Conservation (phyloP, 2,329 filamentous ascomycete genomes). For the Sclerotinia trifoliorum region DNA sequence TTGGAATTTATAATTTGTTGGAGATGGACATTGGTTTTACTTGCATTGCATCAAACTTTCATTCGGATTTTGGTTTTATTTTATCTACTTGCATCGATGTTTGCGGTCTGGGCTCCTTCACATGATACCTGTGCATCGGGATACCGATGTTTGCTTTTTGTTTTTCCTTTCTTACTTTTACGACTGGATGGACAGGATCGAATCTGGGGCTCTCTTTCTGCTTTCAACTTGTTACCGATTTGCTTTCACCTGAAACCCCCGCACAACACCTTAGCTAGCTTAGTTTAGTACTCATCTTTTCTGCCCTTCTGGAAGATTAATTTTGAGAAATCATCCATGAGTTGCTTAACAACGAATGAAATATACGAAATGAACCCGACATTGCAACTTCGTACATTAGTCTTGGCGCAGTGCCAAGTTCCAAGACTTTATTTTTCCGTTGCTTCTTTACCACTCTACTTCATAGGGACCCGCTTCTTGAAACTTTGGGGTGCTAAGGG, state of each 20-base stretch:
- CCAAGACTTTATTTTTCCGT: not conserved
- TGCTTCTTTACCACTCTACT: not conserved
- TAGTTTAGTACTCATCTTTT: constrained; percentile 6
- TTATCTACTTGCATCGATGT: constrained; percentile 16
- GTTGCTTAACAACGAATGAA: constrained; percentile 21
- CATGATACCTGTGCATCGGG: constrained; percentile 22
- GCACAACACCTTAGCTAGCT: constrained; percentile 14
- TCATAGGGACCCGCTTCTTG: not conserved
- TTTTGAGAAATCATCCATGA: not conserved
- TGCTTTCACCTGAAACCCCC: constrained; percentile 7
- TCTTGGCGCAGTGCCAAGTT: not conserved
- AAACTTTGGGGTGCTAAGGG: not conserved
- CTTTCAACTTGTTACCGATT: constrained; percentile 6
- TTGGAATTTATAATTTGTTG: constrained; percentile 20
- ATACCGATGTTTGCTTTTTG: constrained; percentile 22
- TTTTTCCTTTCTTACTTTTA: constrained; percentile 17
- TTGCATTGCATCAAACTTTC: constrained; percentile 17
- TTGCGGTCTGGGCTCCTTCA: constrained; percentile 16
- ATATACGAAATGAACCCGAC: constrained; percentile 17
- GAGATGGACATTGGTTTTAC: constrained; percentile 14
- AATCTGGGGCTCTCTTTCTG: constrained; percentile 7
- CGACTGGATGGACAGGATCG: not conserved
- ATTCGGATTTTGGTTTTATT: not conserved
- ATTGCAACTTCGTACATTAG: not conserved
- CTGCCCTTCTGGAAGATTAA: constrained; percentile 15